Percentiles rank a stretch among this genome's conserved stretches.
These are phyloP conservation scores for Boletellus deceptivus DNA, from an alignment of 1,284 basidiomycete genomes.

Conservation along the genomic window DNA sequence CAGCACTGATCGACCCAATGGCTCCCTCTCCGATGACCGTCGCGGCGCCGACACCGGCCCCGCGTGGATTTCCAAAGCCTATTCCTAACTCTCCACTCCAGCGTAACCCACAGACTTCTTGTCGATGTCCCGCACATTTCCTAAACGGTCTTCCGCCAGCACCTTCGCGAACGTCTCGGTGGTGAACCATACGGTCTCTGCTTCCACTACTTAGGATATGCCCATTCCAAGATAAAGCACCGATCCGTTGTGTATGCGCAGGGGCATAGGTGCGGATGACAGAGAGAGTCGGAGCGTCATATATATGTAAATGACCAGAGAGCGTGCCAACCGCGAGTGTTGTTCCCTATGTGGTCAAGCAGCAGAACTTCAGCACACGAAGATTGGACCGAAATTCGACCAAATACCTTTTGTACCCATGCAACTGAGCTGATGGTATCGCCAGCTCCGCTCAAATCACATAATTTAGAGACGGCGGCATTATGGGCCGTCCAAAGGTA, in stretches of 20 bases:
- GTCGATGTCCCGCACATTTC: slow-evolving; percentile 80
- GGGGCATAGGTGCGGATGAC: slow-evolving; percentile 83
- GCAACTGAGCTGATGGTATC: slow-evolving; percentile 84
- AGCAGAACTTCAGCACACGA: not conserved
- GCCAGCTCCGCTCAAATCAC: slow-evolving; percentile 63
- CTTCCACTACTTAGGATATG: slow-evolving; percentile 90
- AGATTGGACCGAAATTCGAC: slow-evolving; percentile 24
- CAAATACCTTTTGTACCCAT: slow-evolving; percentile 85
- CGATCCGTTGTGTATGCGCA: slow-evolving; percentile 88
- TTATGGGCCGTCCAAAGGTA: slow-evolving; percentile 98
- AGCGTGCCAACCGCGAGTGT: slow-evolving; percentile 92
- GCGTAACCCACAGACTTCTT: slow-evolving; percentile 95
- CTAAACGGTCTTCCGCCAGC: slow-evolving; percentile 67
- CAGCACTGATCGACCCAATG: slow-evolving; percentile 20
- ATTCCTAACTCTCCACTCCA: slow-evolving; percentile 63
- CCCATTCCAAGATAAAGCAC: slow-evolving; percentile 92
- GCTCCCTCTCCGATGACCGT: slow-evolving; percentile 17
- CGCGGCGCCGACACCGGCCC: slow-evolving; percentile 10
- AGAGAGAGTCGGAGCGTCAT: slow-evolving; percentile 83
- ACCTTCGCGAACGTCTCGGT: slow-evolving; percentile 85
- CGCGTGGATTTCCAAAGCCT: slow-evolving; percentile 28
- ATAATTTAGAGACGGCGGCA: slow-evolving; percentile 88
- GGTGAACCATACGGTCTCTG: slow-evolving; percentile 86
- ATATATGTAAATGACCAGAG: slow-evolving; percentile 86
- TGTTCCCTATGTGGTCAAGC: slow-evolving; percentile 56